Base-by-base conservation (phyloP, 305 asterid genomes). In the Fraxinus nigra region DNA sequence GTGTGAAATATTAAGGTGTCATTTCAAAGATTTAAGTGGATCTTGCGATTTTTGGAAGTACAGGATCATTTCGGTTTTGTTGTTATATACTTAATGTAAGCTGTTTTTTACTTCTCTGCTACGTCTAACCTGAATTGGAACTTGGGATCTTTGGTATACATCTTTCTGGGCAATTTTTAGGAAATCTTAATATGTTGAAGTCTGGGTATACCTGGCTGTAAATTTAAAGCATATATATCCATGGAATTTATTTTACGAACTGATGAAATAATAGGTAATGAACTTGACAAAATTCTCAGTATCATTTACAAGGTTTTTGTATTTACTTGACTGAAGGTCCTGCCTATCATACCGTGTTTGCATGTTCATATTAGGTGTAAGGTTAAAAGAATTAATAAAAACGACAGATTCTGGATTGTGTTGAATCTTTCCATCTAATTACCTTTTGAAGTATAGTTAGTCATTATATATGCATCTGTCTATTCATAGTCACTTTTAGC, bases 211-310 rank as follows among this genome's bases (percentile, higher is more conserved):
- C 40, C 16, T 3, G 2, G 59, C 20, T 30, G 20, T 26, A 30
- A 0, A 69, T 9, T 0, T 69, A 26, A 30, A 69, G 37, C 20
- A 69, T 16, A 69, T 13, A 69, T 3, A 43, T 10, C 37, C 35
- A 4, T 30, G 34, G 8, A 26, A 35, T 26, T 65, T 11, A 65
- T 26, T 65, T 65, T 30, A 33, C 38, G 6, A 70, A 2, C 76
- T 70, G 76, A 67, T 67, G 74, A 67, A 67, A 67, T 67, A 67
- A 10, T 67, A 67, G 38, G 74, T 67, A 28, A 67, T 59, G 4
- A 28, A 4, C 33, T 30, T 3, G 74, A 67, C 33, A 5, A 67
- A 28, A 5, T 70, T 70, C 22, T 32, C 4, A 16, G 14, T 70
- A 70, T 32, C 76, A 14, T 67, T 70, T 70, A 70, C 76, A 14